Conservation (phyloP, 495 filamentous ascomycete genomes). For the Neurospora cerealis region DNA sequence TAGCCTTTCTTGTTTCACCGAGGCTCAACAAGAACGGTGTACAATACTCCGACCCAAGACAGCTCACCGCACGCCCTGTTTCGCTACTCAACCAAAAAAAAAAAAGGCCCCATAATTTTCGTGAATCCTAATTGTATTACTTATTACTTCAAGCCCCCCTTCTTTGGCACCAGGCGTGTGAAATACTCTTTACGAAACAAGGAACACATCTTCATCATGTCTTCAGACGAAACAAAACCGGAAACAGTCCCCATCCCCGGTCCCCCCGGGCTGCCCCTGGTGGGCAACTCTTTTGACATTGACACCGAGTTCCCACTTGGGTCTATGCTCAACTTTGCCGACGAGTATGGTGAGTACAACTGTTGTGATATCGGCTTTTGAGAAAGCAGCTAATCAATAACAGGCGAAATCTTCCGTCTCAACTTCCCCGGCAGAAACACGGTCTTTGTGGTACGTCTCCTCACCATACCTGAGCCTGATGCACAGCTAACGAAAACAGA, state of each 20-base stretch:
- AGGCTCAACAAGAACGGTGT: not conserved
- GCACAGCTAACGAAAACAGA: not conserved
- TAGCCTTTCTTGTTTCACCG: not conserved
- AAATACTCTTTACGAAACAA: not conserved
- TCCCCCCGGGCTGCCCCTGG: constrained; percentile 45
- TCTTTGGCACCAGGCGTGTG: not conserved
- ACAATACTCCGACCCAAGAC: not conserved
- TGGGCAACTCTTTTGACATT: constrained; percentile 50
- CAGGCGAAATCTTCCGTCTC: constrained; percentile 14
- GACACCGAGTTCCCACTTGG: constrained; percentile 42
- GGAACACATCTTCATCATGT: not conserved
- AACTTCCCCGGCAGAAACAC: constrained; percentile 4
- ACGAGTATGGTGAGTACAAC: constrained; percentile 41
- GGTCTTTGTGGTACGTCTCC: constrained; percentile 8
- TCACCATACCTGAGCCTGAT: not conserved
- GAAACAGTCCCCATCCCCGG: constrained; percentile 34
- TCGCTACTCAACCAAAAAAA: not conserved
- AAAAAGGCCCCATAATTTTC: not conserved
- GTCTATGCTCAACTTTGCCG: constrained; percentile 43
- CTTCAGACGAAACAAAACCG: not conserved
- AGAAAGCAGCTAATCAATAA: not conserved
- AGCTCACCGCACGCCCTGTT: not conserved
- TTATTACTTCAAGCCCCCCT: not conserved
- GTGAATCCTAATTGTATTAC: not conserved
- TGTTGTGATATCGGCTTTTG: too few species aligned